A percentile compares a stretch with the other conserved stretches of the same genome.
Evolutionary conservation across 495 filamentous ascomycete species (phyloP).

Genomic region (Aspergillus saccharolyticus): DNA sequence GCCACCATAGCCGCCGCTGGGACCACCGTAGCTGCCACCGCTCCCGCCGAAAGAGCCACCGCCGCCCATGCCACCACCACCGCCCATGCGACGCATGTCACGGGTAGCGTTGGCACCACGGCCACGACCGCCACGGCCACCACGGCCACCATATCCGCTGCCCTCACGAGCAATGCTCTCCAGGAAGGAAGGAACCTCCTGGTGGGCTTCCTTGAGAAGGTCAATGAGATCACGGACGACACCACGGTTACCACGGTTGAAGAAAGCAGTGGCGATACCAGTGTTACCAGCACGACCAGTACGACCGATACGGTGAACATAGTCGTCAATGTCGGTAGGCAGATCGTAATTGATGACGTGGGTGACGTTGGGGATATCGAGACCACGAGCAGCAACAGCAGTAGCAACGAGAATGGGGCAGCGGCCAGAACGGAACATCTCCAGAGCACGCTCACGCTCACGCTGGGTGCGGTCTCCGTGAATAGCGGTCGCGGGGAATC

Average conservation of each 20-base stretch:
- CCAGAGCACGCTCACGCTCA: slow-evolving; percentile 95
- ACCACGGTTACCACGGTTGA: slow-evolving; percentile 98
- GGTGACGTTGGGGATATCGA: slow-evolving; percentile 97
- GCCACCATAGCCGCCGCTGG: slow-evolving; percentile 49
- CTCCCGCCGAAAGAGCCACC: slow-evolving; percentile 42
- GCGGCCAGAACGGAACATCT: slow-evolving; percentile 91
- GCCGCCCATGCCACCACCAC: slow-evolving; percentile 37
- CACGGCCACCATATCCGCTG: slow-evolving; percentile 68
- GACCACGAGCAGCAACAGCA: slow-evolving; percentile 88
- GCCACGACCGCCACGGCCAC: slow-evolving; percentile 66
- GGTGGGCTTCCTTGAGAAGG: slow-evolving; percentile 94
- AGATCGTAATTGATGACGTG: slow-evolving; percentile 99
- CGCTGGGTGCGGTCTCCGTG: slow-evolving; percentile 98
- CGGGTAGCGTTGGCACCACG: slow-evolving; percentile 64
- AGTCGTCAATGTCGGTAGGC: slow-evolving; percentile 97
- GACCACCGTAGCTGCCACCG: slow-evolving; percentile 26
- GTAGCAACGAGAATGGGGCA: slow-evolving; percentile 97
- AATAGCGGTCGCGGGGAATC: slow-evolving; percentile 97
- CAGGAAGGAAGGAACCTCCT: slow-evolving; percentile 88
- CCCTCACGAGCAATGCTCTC: slow-evolving; percentile 96
- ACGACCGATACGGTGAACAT: slow-evolving; percentile 99
- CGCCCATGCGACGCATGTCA: slow-evolving; percentile 72
- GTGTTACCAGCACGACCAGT: slow-evolving; percentile 99
- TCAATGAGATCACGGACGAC: slow-evolving; percentile 94
- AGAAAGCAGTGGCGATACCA: slow-evolving; percentile 96